Percentiles rank a stretch among this genome's conserved stretches.
Evolutionary conservation across 2,329 filamentous ascomycete species (phyloP).

Genomic region (Dothistroma pini): DNA sequence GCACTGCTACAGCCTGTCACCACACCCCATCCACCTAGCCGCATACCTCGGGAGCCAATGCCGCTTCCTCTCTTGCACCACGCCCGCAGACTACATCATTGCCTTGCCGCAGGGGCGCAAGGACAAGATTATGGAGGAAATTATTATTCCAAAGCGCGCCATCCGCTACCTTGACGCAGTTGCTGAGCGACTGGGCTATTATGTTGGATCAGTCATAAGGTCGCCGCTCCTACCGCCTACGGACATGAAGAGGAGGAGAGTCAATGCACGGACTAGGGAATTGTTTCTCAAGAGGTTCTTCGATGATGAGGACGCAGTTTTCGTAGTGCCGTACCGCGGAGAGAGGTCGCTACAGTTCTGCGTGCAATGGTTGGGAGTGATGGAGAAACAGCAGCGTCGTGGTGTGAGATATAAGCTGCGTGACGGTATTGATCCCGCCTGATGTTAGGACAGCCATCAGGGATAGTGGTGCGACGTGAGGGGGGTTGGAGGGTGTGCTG

Average conservation of each 20-base stretch:
- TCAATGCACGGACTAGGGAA: background rate
- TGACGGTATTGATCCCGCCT: background rate
- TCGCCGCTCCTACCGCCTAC: no score
- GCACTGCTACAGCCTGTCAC: background rate
- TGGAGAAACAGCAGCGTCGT: background rate
- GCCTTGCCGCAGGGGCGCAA: background rate
- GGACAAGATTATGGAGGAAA: background rate
- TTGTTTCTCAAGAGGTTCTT: background rate
- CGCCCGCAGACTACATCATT: background rate
- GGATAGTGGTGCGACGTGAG: background rate
- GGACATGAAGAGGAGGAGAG: background rate
- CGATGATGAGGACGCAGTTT: background rate
- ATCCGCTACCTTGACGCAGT: background rate
- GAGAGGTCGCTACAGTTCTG: background rate
- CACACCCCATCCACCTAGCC: background rate
- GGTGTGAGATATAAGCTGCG: background rate
- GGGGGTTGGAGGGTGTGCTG: background rate
- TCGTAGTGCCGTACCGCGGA: background rate
- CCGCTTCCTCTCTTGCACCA: background rate
- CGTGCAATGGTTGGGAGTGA: background rate
- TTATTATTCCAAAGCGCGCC: background rate
- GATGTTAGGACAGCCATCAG: background rate
- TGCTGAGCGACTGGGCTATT: background rate
- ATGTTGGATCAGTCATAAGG: background rate
- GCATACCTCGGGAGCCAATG: background rate